Evolutionary conservation across 2,329 filamentous ascomycete species (phyloP), one percentile per base, ranked within the genome.

Genomic region (Alternaria postmessia): DNA sequence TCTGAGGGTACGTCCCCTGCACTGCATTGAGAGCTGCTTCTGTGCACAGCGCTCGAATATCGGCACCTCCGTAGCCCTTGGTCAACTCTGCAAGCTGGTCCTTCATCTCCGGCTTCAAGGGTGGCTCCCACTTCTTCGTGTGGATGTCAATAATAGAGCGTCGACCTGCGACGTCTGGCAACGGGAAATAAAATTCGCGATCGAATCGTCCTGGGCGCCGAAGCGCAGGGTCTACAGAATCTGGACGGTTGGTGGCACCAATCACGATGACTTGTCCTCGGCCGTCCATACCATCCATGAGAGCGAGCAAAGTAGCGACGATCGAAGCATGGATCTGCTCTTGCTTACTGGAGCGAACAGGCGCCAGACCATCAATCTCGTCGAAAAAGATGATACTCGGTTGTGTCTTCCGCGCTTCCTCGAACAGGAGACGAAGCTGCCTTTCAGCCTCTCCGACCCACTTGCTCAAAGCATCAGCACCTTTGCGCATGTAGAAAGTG

Each of bases 321-420:
- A 99, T 99, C 2, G 94, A 98, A 6, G 95, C 93, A 79, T 99
- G 95, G 61, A 98, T 98, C 80, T 99, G 95, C 76, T 99, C 95
- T 80, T 98, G 94, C 78, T 98, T 98, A 80, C 94, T 97, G 12
- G 95, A 98, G 70, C 95, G 88, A 34, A 98, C 95, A 52, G 95
- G 96, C 3, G 95, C 95, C 65, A 99, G 85, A 56, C 95, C 95
- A 80, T 99, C 95, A 68, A 99, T 99, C 78, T 99, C 95, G 77
- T 99, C 95, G 70, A 99, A 98, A 83, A 99, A 99, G 78, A 99
- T 99, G 79, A 99, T 99, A 78, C 94, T 98, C 0, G 95, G 95
- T 74, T 99, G 95, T 1, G 91, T 98, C 77, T 93, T 95, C 63
- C 94, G 87, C 16, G 95, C 95, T 79, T 99, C 95, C 71, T 98